Evolutionary conservation across 2,329 filamentous ascomycete species (phyloP).

Genomic region (Epichloe elymi): DNA sequence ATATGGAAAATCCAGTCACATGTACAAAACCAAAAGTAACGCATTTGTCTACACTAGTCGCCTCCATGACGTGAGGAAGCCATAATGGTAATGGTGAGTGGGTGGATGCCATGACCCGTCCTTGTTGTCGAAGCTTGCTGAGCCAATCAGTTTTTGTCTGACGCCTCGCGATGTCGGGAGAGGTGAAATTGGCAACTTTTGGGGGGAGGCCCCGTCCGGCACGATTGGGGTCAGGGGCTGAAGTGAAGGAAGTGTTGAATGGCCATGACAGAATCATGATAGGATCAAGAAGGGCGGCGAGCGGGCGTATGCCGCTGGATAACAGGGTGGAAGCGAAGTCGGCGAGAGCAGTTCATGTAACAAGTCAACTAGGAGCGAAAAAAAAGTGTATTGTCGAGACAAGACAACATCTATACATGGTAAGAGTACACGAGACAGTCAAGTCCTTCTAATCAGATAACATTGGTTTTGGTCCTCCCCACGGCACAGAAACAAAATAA

Average conservation of each 20-base stretch:
- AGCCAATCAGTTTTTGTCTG: too few species aligned
- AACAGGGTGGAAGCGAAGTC: too few species aligned
- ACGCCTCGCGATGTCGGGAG: too few species aligned
- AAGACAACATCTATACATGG: conserved; percentile 7
- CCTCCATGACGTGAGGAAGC: too few species aligned
- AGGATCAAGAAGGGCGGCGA: too few species aligned
- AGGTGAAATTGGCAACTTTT: too few species aligned
- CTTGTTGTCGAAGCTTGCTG: too few species aligned
- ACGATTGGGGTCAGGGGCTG: neutral
- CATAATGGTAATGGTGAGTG: neutral
- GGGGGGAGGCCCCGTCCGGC: neutral
- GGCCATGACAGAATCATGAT: neutral
- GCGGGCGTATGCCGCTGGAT: too few species aligned
- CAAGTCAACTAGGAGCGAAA: neutral
- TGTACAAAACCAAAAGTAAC: neutral
- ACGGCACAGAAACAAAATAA: neutral
- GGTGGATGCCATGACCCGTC: neutral
- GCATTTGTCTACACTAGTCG: neutral
- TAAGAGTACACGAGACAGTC: conserved; percentile 8
- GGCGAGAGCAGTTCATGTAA: too few species aligned
- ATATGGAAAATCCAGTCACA: neutral
- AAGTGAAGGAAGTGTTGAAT: neutral
- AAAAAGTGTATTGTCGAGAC: conserved; percentile 7
- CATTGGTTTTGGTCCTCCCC: neutral
- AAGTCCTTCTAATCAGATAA: conserved; percentile 1